phyloP scores from a whole-genome alignment of 257 asterid species.

The Fraxinus anomala region DNA sequence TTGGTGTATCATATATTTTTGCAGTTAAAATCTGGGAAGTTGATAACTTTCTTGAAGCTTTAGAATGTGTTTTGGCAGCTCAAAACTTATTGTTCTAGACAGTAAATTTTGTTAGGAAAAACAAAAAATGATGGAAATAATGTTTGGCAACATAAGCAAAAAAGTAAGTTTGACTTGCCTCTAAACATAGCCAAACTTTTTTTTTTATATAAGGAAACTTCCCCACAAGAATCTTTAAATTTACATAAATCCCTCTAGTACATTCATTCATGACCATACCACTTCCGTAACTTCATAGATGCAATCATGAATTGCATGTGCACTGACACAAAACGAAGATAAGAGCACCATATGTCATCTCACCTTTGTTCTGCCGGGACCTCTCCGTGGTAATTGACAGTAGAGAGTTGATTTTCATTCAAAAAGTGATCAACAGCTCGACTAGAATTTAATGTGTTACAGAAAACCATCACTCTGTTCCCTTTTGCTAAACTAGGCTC shows the following conservation, averaged over 20 bases:
- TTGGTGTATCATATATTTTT: background rate
- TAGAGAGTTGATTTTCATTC: constrained; percentile 74
- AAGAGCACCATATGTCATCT: constrained; percentile 26
- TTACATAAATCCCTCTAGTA: background rate
- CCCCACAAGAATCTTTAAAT: background rate
- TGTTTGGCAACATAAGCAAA: background rate
- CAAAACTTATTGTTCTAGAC: background rate
- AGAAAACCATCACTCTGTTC: constrained; percentile 95
- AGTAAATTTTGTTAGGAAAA: background rate
- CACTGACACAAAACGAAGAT: background rate
- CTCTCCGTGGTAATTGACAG: constrained; percentile 97
- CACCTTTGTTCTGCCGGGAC: constrained; percentile 98
- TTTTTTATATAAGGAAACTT: background rate
- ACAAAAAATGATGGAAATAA: background rate
- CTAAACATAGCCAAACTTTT: background rate
- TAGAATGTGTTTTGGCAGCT: background rate
- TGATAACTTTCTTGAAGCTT: constrained; percentile 1
- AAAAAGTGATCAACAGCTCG: constrained; percentile 97
- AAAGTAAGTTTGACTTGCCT: background rate
- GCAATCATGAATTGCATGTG: background rate
- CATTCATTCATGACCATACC: background rate
- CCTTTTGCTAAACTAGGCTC: constrained; percentile 99
- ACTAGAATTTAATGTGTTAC: constrained; percentile 93
- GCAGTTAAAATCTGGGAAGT: constrained; percentile 6
- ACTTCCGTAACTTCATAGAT: background rate